These are phyloP conservation scores for Lactarius hatsudake DNA, from an alignment of 768 basidiomycete genomes.

Conservation along the genomic window DNA sequence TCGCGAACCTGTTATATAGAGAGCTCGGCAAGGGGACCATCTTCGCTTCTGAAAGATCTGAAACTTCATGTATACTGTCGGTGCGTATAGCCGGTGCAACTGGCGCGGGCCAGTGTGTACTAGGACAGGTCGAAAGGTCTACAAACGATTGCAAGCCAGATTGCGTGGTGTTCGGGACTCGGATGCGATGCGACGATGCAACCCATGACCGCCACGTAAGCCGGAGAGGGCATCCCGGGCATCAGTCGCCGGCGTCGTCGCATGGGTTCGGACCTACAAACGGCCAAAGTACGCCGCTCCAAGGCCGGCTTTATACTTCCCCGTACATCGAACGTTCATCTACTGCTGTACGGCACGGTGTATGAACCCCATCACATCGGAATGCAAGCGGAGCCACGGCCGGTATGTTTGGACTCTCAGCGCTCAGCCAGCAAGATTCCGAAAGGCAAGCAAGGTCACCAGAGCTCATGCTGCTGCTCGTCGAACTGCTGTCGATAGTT, in stretches of 20 bases:
- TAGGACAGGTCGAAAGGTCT: neutral
- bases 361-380: neutral
- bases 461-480: no score
- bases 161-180: neutral
- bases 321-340: neutral
- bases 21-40: neutral
- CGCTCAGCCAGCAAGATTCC: no score
- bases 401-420: neutral
- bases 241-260: neutral
- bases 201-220: neutral
- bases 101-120: neutral
- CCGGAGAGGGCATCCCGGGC: no score
- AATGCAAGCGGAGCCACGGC: neutral
- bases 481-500: no score
- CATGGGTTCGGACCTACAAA: neutral
- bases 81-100: neutral
- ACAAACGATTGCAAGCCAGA: neutral
- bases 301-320: neutral
- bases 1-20: neutral
- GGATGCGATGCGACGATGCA: neutral
- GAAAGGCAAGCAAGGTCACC: no score
- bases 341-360: neutral
- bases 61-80: neutral
- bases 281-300: neutral
- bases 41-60: neutral